These are phyloP conservation scores for Rhynchosporium graminicola DNA, from an alignment of 2,329 filamentous ascomycete genomes.

Conservation along the genomic window DNA sequence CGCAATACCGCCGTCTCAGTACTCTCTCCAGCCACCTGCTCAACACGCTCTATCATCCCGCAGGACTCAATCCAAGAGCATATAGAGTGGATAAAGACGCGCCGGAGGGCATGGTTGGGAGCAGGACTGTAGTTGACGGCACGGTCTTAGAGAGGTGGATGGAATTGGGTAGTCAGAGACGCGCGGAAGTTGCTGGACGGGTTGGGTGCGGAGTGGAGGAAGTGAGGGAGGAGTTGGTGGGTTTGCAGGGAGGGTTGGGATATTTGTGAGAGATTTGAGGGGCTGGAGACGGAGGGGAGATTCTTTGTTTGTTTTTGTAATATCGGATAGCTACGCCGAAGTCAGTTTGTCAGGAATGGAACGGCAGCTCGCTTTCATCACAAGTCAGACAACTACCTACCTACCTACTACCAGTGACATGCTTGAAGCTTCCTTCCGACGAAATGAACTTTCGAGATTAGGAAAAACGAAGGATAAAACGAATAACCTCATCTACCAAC, in stretches of 20 bases:
- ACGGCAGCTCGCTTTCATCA: too few species aligned
- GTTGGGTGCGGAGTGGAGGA: conserved; percentile 69
- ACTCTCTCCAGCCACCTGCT: conserved; percentile 79
- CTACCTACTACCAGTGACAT: too few species aligned
- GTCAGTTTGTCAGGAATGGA: too few species aligned
- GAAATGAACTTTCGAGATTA: too few species aligned
- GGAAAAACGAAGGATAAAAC: too few species aligned
- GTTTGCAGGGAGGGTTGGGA: conserved; percentile 59
- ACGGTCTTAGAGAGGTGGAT: conserved; percentile 72
- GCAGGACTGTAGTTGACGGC: conserved; percentile 66
- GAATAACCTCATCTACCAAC: too few species aligned
- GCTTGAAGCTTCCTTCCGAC: too few species aligned
- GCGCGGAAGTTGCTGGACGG: conserved; percentile 71
- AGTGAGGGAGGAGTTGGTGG: conserved; percentile 69
- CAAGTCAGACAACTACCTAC: too few species aligned
- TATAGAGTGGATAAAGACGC: conserved; percentile 67
- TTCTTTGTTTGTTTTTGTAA: conserved; percentile 8
- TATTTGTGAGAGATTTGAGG: conserved; percentile 47
- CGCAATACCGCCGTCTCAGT: conserved; percentile 78
- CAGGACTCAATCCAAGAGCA: conserved; percentile 79
- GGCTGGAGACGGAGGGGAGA: neutral
- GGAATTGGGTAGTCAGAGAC: conserved; percentile 70
- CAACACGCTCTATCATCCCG: conserved; percentile 72
- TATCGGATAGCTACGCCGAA: too few species aligned
- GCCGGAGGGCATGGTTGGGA: conserved; percentile 44